phyloP scores from a whole-genome alignment of 345 rosid genomes.

The Capsella bursapastoris region DNA sequence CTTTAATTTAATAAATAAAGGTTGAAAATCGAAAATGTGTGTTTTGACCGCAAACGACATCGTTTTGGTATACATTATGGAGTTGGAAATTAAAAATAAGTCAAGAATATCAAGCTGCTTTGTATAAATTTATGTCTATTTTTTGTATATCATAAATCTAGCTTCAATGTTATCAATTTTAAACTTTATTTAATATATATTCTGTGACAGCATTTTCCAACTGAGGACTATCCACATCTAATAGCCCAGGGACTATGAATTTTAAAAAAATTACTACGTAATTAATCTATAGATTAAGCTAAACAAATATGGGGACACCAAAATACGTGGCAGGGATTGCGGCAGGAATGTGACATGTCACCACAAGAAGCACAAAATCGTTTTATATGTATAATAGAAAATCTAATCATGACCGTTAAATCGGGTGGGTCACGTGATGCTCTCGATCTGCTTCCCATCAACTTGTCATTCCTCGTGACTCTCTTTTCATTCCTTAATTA shows the following conservation, averaged over 20 bases:
- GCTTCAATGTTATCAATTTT: neutral
- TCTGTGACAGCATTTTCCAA: too few species aligned
- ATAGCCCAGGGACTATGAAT: too few species aligned
- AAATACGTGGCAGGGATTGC: slow-evolving; percentile 40
- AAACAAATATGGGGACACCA: slow-evolving; percentile 6
- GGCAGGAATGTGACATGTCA: slow-evolving; percentile 43
- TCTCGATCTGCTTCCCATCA: slow-evolving; percentile 45
- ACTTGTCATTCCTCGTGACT: slow-evolving; percentile 43
- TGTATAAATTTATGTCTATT: neutral
- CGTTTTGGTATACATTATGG: neutral
- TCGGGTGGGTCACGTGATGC: slow-evolving; percentile 50
- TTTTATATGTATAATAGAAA: neutral
- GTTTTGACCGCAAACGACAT: slow-evolving; percentile 3
- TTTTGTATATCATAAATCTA: slow-evolving; percentile 9
- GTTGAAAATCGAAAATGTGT: slow-evolving; percentile 20
- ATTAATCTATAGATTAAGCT: neutral
- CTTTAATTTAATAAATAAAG: slow-evolving; percentile 25
- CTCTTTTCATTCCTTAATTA: slow-evolving; percentile 11
- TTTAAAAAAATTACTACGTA: too few species aligned
- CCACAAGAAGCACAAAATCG: neutral
- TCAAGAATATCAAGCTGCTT: slow-evolving; percentile 42
- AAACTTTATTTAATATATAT: neutral
- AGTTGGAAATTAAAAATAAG: neutral
- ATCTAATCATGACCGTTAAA: slow-evolving; percentile 46
- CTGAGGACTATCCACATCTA: too few species aligned